Percentiles rank a stretch among this genome's conserved stretches.
These are phyloP conservation scores for Rickenella mellea DNA, from an alignment of 768 basidiomycete species.

Conservation along the genomic window DNA sequence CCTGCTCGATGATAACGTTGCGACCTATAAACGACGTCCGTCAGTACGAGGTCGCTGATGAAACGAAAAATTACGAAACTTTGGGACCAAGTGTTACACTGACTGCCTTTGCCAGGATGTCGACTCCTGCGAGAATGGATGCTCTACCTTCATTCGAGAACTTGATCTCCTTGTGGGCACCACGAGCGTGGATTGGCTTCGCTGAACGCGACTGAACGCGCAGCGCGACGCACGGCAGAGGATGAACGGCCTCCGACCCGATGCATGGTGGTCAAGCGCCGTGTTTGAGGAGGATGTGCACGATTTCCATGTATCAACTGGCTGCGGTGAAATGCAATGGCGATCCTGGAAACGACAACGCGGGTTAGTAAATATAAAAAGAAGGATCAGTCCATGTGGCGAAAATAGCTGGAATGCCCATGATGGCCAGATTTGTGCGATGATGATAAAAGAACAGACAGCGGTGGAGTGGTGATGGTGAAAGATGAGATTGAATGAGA, in stretches of 20 bases:
- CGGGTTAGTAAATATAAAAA: too few relatives aligned
- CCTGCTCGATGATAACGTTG: conserved; percentile 97
- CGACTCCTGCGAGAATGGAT: conserved; percentile 90
- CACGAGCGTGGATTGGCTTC: conserved; percentile 34
- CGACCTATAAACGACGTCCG: conserved; percentile 49
- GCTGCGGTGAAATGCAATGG: conserved; percentile 96
- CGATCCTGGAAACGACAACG: conserved; percentile 76
- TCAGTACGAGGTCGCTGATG: too few relatives aligned
- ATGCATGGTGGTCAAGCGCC: conserved; percentile 62
- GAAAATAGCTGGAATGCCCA: too few relatives aligned
- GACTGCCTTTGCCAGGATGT: conserved; percentile 94
- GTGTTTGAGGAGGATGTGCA: conserved; percentile 70
- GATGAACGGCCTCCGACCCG: not conserved
- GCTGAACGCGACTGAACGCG: not conserved
- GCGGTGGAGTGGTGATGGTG: conserved; percentile 63
- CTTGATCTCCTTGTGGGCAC: conserved; percentile 92
- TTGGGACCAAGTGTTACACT: conserved; percentile 95
- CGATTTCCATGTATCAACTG: conserved; percentile 77
- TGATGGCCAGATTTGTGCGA: conserved; percentile 58
- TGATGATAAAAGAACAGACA: conserved; percentile 64
- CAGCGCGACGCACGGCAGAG: not conserved
- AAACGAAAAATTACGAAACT: conserved; percentile 33
- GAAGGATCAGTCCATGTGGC: too few relatives aligned
- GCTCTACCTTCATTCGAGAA: conserved; percentile 95
- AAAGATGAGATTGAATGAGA: too few relatives aligned